A percentile compares a stretch with the other conserved stretches of the same genome.
These are phyloP conservation scores for Eucalyptus albens DNA, from an alignment of 345 rosid species.

Conservation along the genomic window DNA sequence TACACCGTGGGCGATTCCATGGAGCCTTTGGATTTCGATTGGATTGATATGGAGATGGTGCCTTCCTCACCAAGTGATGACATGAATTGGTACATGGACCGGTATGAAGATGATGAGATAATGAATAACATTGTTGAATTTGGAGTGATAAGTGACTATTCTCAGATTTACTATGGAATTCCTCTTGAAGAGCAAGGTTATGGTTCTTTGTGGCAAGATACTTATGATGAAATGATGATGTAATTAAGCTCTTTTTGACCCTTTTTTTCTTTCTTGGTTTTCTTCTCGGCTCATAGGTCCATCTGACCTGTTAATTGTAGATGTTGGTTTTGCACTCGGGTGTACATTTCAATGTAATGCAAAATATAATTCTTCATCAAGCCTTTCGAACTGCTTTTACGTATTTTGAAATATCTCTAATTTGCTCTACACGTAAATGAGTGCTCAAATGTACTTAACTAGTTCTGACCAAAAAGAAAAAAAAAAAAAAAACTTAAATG, in stretches of 20 bases:
- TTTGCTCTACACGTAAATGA: background rate
- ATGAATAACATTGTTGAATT: conserved; percentile 19
- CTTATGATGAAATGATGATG: conserved; percentile 1
- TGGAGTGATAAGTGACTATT: conserved; percentile 1
- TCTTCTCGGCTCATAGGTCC: background rate
- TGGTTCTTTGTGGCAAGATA: conserved; percentile 30
- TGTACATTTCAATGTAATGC: background rate
- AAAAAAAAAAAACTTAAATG: accelerated
- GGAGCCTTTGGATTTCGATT: background rate
- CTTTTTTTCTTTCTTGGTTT: background rate
- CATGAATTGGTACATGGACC: conserved; percentile 33
- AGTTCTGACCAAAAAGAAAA: background rate
- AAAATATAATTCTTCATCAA: background rate
- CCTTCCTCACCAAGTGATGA: conserved; percentile 21
- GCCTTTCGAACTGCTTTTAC: background rate
- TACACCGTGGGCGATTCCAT: background rate
- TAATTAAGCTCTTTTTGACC: background rate
- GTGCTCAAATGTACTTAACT: background rate
- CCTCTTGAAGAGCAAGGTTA: conserved; percentile 13
- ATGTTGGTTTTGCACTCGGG: background rate
- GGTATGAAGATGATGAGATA: background rate
- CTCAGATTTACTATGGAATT: conserved; percentile 16
- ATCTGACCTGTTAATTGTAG: background rate
- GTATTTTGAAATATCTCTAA: background rate
- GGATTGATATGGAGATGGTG: conserved; percentile 7